Evolutionary conservation across 73 alveolate species (phyloP).

Genomic region (Stentor coeruleus): DNA sequence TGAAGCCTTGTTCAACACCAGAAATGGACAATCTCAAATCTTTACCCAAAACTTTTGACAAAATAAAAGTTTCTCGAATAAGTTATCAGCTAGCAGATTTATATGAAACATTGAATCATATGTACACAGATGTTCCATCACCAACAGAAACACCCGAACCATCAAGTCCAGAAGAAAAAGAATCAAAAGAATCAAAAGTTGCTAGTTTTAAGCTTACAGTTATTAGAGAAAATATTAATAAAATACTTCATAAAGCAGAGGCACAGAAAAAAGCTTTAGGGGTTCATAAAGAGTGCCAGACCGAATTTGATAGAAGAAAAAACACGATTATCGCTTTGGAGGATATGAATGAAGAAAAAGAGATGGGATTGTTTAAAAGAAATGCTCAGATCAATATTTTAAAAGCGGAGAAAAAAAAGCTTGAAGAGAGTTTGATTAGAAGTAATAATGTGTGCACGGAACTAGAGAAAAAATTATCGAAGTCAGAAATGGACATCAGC

Average conservation of each 20-base stretch:
- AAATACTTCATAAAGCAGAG: too few species aligned
- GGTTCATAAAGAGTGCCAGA: not conserved
- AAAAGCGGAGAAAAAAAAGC: not conserved
- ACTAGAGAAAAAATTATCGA: not conserved
- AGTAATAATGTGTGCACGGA: not conserved
- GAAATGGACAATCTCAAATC: not conserved
- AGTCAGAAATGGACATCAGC: too few species aligned
- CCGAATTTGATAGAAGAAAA: not conserved
- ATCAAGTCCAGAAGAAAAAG: not conserved
- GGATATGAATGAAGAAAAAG: not conserved
- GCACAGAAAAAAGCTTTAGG: not conserved
- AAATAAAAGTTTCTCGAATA: not conserved
- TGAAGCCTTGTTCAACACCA: not conserved
- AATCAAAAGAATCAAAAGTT: not conserved
- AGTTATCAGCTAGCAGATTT: not conserved
- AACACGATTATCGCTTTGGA: not conserved
- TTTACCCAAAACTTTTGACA: not conserved
- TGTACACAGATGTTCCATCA: not conserved
- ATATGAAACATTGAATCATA: not conserved
- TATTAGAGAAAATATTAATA: not conserved
- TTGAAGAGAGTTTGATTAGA: not conserved
- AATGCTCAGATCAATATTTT: not conserved
- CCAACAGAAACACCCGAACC: not conserved
- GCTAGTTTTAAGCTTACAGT: not conserved
- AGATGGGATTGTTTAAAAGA: not conserved